Conservation (phyloP, 2,329 filamentous ascomycete species). For the Hypoxylon sp. region DNA sequence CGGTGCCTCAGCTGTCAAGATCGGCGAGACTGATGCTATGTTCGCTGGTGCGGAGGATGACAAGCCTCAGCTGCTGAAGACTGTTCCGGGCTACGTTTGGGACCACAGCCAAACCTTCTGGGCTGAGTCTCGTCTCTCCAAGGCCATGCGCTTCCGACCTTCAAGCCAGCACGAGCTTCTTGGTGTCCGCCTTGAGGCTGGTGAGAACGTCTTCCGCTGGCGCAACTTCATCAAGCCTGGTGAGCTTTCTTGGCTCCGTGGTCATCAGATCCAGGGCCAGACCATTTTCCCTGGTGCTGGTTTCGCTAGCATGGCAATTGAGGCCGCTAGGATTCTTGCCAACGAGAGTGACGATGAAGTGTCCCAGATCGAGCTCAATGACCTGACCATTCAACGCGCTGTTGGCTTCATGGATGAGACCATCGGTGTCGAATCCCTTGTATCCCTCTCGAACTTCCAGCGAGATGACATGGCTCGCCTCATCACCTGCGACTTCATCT, state of each 20-base stretch:
- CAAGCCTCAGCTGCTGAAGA: constrained; percentile 24
- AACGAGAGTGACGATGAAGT: constrained; percentile 12
- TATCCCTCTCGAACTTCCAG: constrained; percentile 40
- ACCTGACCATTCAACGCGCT: constrained; percentile 45
- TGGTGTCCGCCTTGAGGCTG: constrained; percentile 15
- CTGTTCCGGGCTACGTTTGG: constrained; percentile 43
- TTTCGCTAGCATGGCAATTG: constrained; percentile 44
- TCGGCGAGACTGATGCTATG: constrained; percentile 19
- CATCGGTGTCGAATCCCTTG: constrained; percentile 47
- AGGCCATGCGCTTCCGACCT: constrained; percentile 13
- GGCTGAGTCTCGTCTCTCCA: constrained; percentile 35
- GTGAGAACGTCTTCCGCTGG: constrained; percentile 40
- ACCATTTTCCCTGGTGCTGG: constrained; percentile 46
- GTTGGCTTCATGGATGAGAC: constrained; percentile 39
- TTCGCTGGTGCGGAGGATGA: constrained; percentile 7
- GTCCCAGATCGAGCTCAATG: constrained; percentile 36
- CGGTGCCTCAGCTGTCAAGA: constrained; percentile 25
- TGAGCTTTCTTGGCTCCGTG: constrained; percentile 38
- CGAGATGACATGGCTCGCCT: constrained; percentile 22
- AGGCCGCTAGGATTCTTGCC: constrained; percentile 36
- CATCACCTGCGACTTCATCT: constrained; percentile 19
- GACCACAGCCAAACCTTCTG: constrained; percentile 35
- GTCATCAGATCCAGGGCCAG: constrained; percentile 46
- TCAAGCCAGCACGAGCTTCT: constrained; percentile 25
- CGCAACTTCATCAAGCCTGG: constrained; percentile 31